Conservation (phyloP, 2,329 filamentous ascomycete species). For the Hypocreales sp. region DNA sequence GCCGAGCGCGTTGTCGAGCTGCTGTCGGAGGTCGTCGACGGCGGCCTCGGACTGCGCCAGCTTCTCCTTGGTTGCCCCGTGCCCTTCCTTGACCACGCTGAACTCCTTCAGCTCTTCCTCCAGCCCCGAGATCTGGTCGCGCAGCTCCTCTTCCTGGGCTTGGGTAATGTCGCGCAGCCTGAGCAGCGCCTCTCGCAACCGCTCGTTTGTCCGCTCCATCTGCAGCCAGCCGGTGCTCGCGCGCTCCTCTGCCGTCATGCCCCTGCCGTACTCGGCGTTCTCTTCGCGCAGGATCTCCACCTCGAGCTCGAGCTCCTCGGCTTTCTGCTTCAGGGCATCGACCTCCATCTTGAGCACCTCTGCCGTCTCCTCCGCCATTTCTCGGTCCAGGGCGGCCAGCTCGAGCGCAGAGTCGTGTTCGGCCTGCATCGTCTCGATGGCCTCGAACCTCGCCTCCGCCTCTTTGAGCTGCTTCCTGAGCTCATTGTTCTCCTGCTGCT, state of each 20-base stretch:
- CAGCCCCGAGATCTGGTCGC: conserved; percentile 57
- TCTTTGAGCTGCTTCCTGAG: conserved; percentile 67
- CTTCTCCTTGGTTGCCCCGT: conserved; percentile 55
- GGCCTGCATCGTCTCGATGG: conserved; percentile 56
- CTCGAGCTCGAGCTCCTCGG: conserved; percentile 78
- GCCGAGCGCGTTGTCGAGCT: conserved; percentile 75
- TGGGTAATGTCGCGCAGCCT: conserved; percentile 75
- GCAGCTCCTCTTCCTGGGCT: conserved; percentile 68
- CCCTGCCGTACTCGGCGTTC: conserved; percentile 67
- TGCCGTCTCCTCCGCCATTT: conserved; percentile 90
- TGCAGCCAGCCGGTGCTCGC: conserved; percentile 80
- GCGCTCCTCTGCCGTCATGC: conserved; percentile 78
- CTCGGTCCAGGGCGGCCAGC: conserved; percentile 74
- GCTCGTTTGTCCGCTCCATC: conserved; percentile 80
- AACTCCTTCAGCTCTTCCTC: conserved; percentile 60
- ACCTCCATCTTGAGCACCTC: conserved; percentile 71
- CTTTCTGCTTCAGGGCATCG: conserved; percentile 56
- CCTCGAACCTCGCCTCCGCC: conserved; percentile 50
- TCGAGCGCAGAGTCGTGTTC: conserved; percentile 79
- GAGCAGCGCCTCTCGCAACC: conserved; percentile 71
- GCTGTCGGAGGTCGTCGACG: conserved; percentile 75
- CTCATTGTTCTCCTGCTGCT: conserved; percentile 64
- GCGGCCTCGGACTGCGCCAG: conserved; percentile 56
- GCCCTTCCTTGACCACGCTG: conserved; percentile 49
- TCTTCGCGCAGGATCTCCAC: conserved; percentile 78